phyloP scores from a whole-genome alignment of 1,284 basidiomycete species.

The Tilletia caries region DNA sequence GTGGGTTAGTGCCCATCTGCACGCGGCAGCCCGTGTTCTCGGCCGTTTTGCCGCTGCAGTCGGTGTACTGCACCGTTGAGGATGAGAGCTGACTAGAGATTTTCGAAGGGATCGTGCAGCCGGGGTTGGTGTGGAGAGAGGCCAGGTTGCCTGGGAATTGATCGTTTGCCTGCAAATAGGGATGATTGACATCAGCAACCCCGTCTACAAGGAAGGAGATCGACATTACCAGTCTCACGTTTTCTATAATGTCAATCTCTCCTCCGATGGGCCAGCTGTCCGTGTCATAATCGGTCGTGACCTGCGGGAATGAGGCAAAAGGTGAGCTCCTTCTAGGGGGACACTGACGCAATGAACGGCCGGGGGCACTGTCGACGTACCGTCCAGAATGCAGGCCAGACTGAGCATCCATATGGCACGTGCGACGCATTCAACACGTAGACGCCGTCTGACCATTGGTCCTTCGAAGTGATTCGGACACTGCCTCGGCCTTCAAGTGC shows the following conservation, averaged over 20 bases:
- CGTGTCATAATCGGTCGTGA: conserved; percentile 27
- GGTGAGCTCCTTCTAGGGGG: no score
- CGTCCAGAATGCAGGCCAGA: conserved; percentile 53
- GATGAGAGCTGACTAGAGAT: conserved; percentile 24
- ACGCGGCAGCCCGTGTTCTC: conserved; percentile 41
- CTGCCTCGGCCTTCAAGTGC: conserved; percentile 34
- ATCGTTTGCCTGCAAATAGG: conserved; percentile 39
- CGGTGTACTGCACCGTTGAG: conserved; percentile 32
- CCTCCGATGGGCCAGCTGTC: conserved; percentile 43
- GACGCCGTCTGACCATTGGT: conserved; percentile 41
- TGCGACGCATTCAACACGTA: conserved; percentile 46
- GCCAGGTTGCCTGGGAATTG: conserved; percentile 35
- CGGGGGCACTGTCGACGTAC: conserved; percentile 20
- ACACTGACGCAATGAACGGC: no score
- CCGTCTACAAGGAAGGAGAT: neutral
- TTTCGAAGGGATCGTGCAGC: conserved; percentile 27
- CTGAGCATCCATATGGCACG: conserved; percentile 43
- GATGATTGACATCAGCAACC: neutral
- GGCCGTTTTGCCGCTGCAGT: conserved; percentile 35
- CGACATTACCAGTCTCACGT: neutral
- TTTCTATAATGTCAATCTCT: conserved; percentile 50
- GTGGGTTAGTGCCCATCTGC: conserved; percentile 33
- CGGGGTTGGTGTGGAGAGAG: conserved; percentile 36
- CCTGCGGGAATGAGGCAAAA: neutral
- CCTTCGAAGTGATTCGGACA: conserved; percentile 44